Evolutionary conservation across 345 rosid genomes (phyloP).

Genomic region (Noccaea bulbosa): DNA sequence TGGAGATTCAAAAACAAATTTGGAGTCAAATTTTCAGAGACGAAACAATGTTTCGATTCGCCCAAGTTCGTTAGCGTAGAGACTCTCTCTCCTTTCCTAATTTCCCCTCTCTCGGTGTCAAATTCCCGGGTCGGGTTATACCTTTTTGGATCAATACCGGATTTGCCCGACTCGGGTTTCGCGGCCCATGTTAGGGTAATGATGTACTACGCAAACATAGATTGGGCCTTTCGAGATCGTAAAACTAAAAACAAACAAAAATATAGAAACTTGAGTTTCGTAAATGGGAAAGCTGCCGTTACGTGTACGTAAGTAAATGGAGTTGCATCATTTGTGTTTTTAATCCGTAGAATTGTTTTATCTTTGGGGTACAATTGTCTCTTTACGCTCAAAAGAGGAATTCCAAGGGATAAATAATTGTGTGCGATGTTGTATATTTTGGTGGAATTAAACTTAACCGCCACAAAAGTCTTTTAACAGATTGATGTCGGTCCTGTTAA

Average conservation of each 20-base stretch:
- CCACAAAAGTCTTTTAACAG: too few species aligned
- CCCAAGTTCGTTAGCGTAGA: slow-evolving; percentile 39
- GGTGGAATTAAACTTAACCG: too few species aligned
- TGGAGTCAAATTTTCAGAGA: slow-evolving; percentile 11
- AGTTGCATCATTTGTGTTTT: slow-evolving; percentile 13
- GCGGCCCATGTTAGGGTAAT: slow-evolving; percentile 37
- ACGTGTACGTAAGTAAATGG: slow-evolving; percentile 34
- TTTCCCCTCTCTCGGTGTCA: slow-evolving; percentile 22
- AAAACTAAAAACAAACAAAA: background rate
- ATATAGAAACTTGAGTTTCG: slow-evolving; percentile 14
- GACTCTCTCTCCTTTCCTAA: slow-evolving; percentile 26
- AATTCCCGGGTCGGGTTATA: slow-evolving; percentile 41
- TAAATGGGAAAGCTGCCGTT: slow-evolving; percentile 22
- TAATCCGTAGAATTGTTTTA: slow-evolving; percentile 11
- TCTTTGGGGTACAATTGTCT: slow-evolving; percentile 23
- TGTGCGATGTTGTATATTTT: background rate
- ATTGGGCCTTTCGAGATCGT: slow-evolving; percentile 28
- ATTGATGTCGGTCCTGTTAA: too few species aligned
- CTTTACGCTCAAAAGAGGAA: background rate
- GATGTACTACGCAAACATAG: slow-evolving; percentile 9
- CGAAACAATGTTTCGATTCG: slow-evolving; percentile 38
- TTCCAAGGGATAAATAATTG: background rate
- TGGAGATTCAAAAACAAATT: slow-evolving; percentile 4
- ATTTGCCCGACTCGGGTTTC: background rate
- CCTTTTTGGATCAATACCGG: background rate